Evolutionary conservation across 148 eudicot genomes (phyloP), one percentile per base, ranked within the genome.

Genomic region (Polygonum aviculare): DNA sequence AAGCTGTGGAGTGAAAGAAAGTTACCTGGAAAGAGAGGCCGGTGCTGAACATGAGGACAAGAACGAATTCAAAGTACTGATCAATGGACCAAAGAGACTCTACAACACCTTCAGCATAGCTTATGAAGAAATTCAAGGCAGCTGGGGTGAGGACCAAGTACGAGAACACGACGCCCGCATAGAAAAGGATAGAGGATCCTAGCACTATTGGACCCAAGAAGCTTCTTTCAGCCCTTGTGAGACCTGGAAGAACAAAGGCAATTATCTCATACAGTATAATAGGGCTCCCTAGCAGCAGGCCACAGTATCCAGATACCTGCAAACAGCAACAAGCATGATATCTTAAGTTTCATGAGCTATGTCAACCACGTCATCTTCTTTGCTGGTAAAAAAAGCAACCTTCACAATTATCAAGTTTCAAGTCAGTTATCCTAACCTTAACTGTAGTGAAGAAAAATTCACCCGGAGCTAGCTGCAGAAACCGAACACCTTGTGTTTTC

Each of bases 241-340:
- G 86, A 76, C 99, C 99, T 14, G 99, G 99, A 78, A 95, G 79
- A 77, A 92, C 87, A 83, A 95, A 95, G 72, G 97, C 97, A 51
- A 95, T 92, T 79, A 92, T 87, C 87, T 95, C 99, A 74, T 95
- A 95, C 45, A 95, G 91, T 72, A 95, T 92, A 71, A 95, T 76
- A 26, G 99, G 99, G 79, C 96, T 91, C 63, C 97, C 99, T 41
- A 95, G 67, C 72, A 95, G 90, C 83, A 95, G 94, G 74, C 99
- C 99, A 78, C 97, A 90, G 78, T 95, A 95, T 77, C 99, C 99
- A 49, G 99, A 95, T 74, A 95, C 99, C 97, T 95, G 93, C 84
- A 85, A 72, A 45, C 3, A 57, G 22, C 19, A 55, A 55, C n/a
- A 57, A 57, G 21, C 47, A 7, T 7, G 10, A 1, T 38, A 63